Percentiles rank a stretch among this genome's conserved stretches.
These are phyloP conservation scores for Trichoderma endophyticum DNA, from an alignment of 2,329 filamentous ascomycete genomes.

Conservation along the genomic window DNA sequence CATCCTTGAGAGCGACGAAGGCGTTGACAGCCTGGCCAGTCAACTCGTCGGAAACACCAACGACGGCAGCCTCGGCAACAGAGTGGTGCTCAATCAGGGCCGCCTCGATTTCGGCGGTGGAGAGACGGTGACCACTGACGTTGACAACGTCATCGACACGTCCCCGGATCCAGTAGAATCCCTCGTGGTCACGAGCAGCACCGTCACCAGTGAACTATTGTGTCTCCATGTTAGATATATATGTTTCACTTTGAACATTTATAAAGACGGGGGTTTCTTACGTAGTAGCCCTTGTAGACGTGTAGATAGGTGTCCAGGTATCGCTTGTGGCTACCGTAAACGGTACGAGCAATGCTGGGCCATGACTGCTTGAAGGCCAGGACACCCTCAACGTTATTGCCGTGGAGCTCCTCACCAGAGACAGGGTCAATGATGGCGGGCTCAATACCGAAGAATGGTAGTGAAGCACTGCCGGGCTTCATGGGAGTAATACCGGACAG, in stretches of 20 bases:
- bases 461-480: slow-evolving; percentile 91
- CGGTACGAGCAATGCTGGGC: slow-evolving; percentile 97
- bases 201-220: slow-evolving; percentile 83
- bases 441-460: slow-evolving; percentile 98
- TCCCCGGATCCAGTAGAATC: slow-evolving; percentile 99
- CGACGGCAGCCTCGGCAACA: slow-evolving; percentile 92
- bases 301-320: slow-evolving; percentile 99
- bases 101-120: slow-evolving; percentile 96
- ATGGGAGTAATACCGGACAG: slow-evolving; percentile 91
- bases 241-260: not conserved
- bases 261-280: slow-evolving; percentile 46
- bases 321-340: slow-evolving; percentile 95
- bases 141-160: slow-evolving; percentile 99
- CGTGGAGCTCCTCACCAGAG: slow-evolving; percentile 85
- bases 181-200: slow-evolving; percentile 92
- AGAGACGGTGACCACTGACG: slow-evolving; percentile 92
- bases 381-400: slow-evolving; percentile 96
- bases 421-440: slow-evolving; percentile 96
- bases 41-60: slow-evolving; percentile 88
- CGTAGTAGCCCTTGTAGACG: slow-evolving; percentile 97
- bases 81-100: slow-evolving; percentile 87
- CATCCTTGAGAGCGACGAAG: slow-evolving; percentile 90
- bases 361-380: slow-evolving; percentile 96
- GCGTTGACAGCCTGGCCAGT: slow-evolving; percentile 97
- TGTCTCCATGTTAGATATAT: slow-evolving; percentile 11